Conservation (phyloP, 257 asterid species). For the Przewalskia tangutica region DNA sequence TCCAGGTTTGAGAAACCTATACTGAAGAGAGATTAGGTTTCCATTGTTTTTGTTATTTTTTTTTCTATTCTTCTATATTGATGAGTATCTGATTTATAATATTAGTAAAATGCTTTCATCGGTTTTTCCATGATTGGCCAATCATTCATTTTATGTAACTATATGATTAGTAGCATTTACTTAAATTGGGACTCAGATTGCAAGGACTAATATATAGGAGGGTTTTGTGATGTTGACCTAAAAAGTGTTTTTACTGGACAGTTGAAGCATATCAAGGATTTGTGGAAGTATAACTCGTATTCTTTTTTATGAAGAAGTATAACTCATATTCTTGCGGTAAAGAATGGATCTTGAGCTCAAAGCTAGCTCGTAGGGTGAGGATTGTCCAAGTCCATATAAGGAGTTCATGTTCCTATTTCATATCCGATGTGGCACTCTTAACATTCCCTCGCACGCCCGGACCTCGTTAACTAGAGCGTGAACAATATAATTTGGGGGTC, state of each 20-base stretch:
- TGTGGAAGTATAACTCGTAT: not conserved
- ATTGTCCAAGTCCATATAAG: no score
- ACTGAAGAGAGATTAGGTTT: not conserved
- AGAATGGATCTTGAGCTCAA: no score
- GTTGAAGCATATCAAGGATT: not conserved
- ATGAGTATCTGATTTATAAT: not conserved
- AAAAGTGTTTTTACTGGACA: not conserved
- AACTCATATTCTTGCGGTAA: not conserved
- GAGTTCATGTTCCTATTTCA: no score
- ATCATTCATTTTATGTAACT: not conserved
- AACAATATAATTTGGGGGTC: no score
- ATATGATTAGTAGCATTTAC: not conserved
- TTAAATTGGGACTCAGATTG: not conserved
- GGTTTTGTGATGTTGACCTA: not conserved
- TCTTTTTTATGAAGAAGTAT: not conserved
- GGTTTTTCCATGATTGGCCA: not conserved
- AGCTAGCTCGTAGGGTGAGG: no score
- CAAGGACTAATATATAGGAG: not conserved
- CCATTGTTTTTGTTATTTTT: not conserved
- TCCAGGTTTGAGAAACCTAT: not conserved
- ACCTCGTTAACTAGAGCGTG: no score
- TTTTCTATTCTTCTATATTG: not conserved
- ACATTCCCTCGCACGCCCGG: no score
- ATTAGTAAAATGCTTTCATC: not conserved
- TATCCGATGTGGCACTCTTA: no score